Percentiles rank a stretch among this genome's conserved stretches.
phyloP scores from a whole-genome alignment of 306 rosid species.

The Hylodesmum podocarpum region DNA sequence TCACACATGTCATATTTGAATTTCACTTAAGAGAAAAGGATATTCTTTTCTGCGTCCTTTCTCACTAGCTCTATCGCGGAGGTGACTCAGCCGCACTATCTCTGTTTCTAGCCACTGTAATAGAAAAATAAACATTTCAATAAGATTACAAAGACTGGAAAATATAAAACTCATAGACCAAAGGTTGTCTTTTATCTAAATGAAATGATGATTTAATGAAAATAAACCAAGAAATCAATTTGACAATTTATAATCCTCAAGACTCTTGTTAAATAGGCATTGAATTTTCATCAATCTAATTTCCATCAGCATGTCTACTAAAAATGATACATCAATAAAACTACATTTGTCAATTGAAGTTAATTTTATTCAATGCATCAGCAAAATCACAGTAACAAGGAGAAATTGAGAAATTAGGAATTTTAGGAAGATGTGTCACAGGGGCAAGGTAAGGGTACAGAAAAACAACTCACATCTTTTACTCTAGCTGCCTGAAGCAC shows the following conservation, averaged over 20 bases:
- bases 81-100: constrained; percentile 86
- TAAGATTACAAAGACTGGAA: constrained; percentile 13
- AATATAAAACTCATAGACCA: constrained; percentile 4
- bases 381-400: not conserved
- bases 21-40: constrained; percentile 53
- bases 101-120: constrained; percentile 95
- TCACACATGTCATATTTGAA: constrained; percentile 15
- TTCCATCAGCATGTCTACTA: not conserved
- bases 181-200: constrained; percentile 5
- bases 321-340: not conserved
- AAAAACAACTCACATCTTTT: constrained; percentile 76
- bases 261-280: not conserved
- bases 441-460: not conserved
- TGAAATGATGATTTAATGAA: not conserved
- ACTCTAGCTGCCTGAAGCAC: constrained; percentile 87
- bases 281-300: not conserved
- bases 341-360: not conserved
- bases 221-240: constrained; percentile 8
- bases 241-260: constrained; percentile 5
- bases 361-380: constrained; percentile 1
- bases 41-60: constrained; percentile 94
- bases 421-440: constrained; percentile 5
- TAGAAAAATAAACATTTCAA: constrained; percentile 27
- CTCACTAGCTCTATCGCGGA: constrained; percentile 99
- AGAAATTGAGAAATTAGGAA: not conserved